Percentiles rank a stretch among this genome's conserved stretches.
These are phyloP conservation scores for Ligustrum vulgare DNA, from an alignment of 257 asterid genomes.

Conservation along the genomic window DNA sequence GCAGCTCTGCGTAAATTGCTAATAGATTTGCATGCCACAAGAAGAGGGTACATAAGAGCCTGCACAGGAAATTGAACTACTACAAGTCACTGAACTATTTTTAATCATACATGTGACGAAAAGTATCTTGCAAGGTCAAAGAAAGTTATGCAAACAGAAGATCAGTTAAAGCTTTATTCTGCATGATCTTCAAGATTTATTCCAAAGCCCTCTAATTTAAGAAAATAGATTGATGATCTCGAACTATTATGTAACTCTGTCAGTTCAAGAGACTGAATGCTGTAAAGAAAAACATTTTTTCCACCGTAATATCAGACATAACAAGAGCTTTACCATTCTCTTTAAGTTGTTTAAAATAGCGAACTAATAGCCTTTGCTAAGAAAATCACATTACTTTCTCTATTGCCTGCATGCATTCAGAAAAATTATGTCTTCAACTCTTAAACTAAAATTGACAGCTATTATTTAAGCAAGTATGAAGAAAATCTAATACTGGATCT, in stretches of 20 bases:
- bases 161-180: constrained; percentile 15
- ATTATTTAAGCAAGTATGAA: background rate
- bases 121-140: background rate
- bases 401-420: background rate
- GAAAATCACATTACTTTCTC: constrained; percentile 5
- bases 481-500: background rate
- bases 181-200: constrained; percentile 17
- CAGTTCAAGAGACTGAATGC: background rate
- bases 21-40: constrained; percentile 97
- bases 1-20: constrained; percentile 92
- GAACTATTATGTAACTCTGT: background rate
- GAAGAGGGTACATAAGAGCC: constrained; percentile 99
- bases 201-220: background rate
- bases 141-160: constrained; percentile 18
- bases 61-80: constrained; percentile 34
- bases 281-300: background rate
- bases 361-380: background rate
- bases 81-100: background rate
- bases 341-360: background rate
- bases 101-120: constrained; percentile 9
- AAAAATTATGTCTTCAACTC: background rate
- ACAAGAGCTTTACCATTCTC: background rate
- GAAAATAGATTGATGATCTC: background rate
- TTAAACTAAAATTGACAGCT: background rate
- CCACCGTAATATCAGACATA: background rate